Base-by-base conservation (phyloP, 306 rosid species). In the apple (Malus domestica) region DNA sequence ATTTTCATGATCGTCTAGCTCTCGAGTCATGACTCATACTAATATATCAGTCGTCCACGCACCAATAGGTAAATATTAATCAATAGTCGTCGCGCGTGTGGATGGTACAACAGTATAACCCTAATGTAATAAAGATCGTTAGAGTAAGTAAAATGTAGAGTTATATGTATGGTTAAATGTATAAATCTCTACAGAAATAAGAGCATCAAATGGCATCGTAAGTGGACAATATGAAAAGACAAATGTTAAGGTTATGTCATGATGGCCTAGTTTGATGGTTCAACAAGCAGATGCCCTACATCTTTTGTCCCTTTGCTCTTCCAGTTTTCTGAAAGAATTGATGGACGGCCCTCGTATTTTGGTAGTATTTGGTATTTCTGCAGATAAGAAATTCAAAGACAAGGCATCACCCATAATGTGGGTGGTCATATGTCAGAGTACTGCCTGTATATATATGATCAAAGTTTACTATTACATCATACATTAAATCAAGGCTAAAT, bases 201-300 rank as follows among this genome's bases (percentile, higher is more conserved):
- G 79, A 78, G 96, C 84, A 92, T 87, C 89, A 68, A 77, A 78
- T 19, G 84, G 74, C 78, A 83, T 85, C 79, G 83, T 74, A 88
- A 84, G 83, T 61, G 91, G 97, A 92, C 99, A 90, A 89, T 44
- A 81, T 85, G 92, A 92, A 90, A 90, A 83, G 97, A 95, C 97
- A 95, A 92, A 88, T 83, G 84, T 92, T 92, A 95, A 90, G 99
- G 97, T 92, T 90, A 80, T 87, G 91, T 89, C 97, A 91, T 85
- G 75, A 92, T 82, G 91, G 83, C 88, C 79, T 42, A 67, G 84
- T 83, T 87, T 83, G 91, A 87, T 85, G 70, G 84, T 80, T 82
- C 72, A 80, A 80, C 72, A 61, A 76, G 46, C 25, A 58, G 77
- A 83, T 90, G 87, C 58, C 97, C 97, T 92, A 92, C 93, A 68